These are phyloP conservation scores for Massarina eburnea DNA, from an alignment of 2,329 filamentous ascomycete genomes.

Conservation along the genomic window DNA sequence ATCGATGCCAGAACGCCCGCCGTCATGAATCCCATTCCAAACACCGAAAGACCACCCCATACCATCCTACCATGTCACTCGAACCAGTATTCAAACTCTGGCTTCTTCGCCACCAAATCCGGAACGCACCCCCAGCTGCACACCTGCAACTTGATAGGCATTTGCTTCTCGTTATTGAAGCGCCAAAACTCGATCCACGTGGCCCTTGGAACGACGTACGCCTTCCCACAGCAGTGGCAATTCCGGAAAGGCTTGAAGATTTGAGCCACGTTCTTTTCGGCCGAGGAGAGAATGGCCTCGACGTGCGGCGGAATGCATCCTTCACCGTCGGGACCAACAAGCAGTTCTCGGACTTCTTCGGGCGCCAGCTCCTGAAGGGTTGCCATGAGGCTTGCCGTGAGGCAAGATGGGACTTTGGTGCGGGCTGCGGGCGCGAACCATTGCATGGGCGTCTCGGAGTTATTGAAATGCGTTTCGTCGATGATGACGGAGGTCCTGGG, in stretches of 20 bases:
- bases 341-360: not conserved
- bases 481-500: slow-evolving; percentile 5
- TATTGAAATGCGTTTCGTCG: slow-evolving; percentile 19
- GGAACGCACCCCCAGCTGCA: slow-evolving; percentile 39
- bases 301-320: not conserved
- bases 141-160: slow-evolving; percentile 26
- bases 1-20: too few relatives aligned
- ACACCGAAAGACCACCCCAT: not conserved
- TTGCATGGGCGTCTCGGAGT: slow-evolving; percentile 14
- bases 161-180: not conserved
- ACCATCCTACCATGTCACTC: not conserved
- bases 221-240: slow-evolving; percentile 29
- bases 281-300: not conserved
- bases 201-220: slow-evolving; percentile 30
- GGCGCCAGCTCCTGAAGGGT: not conserved
- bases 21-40: not conserved
- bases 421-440: slow-evolving; percentile 19
- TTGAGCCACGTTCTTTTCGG: not conserved
- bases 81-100: not conserved
- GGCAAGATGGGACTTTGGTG: slow-evolving; percentile 16
- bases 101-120: slow-evolving; percentile 14
- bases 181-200: slow-evolving; percentile 39
- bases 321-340: not conserved
- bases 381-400: slow-evolving; percentile 12
- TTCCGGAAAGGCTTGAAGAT: slow-evolving; percentile 14